Percentiles rank a stretch among this genome's conserved stretches.
Evolutionary conservation across 768 basidiomycete genomes (phyloP).

Genomic region (Lactarius hatsudake): DNA sequence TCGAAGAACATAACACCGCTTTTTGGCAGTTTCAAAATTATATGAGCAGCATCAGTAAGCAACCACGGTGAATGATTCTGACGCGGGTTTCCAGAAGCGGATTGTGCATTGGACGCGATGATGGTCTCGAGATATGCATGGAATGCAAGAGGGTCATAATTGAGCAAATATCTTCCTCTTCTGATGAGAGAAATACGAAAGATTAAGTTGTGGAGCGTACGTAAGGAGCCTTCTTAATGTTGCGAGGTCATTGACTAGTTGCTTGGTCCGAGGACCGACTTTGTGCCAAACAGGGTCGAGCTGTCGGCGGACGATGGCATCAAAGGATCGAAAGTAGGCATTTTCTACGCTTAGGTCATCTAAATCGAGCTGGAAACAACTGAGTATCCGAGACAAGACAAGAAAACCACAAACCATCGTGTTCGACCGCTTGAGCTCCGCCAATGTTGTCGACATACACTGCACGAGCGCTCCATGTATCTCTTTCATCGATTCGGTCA

Average conservation of each 20-base stretch:
- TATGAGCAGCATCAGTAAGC: slow-evolving; percentile 86
- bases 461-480: slow-evolving; percentile 91
- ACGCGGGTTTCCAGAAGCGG: slow-evolving; percentile 49
- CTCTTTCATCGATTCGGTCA: slow-evolving; percentile 85
- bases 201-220: slow-evolving; percentile 42
- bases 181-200: background rate
- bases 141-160: slow-evolving; percentile 89
- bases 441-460: slow-evolving; percentile 88
- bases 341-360: slow-evolving; percentile 92
- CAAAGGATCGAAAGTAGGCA: slow-evolving; percentile 92
- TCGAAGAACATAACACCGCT: slow-evolving; percentile 67
- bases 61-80: slow-evolving; percentile 85
- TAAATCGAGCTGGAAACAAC: slow-evolving; percentile 70
- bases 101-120: slow-evolving; percentile 56
- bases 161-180: slow-evolving; percentile 69
- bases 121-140: slow-evolving; percentile 90
- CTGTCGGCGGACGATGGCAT: slow-evolving; percentile 80
- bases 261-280: slow-evolving; percentile 88
- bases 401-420: slow-evolving; percentile 46
- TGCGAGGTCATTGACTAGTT: slow-evolving; percentile 85
- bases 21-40: slow-evolving; percentile 79
- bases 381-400: background rate
- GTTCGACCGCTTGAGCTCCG: slow-evolving; percentile 87
- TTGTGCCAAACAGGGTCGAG: slow-evolving; percentile 96
- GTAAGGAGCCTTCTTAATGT: slow-evolving; percentile 78